Evolutionary conservation across 2,329 filamentous ascomycete genomes (phyloP).

Genomic region (Albophoma yamanashiensis): DNA sequence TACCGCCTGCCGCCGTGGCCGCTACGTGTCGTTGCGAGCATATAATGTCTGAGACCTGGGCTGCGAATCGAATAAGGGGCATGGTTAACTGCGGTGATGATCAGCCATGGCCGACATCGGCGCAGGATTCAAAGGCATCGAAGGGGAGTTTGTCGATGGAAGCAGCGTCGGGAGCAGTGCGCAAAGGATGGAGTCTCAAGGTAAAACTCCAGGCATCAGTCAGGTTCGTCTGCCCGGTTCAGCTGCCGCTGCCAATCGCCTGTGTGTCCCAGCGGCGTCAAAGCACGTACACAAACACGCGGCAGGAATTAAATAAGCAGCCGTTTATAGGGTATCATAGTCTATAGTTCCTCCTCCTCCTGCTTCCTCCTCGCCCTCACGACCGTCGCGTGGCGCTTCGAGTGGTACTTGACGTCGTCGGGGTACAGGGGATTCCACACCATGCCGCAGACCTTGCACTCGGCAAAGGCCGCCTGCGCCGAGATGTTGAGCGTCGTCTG

Average conservation of each 20-base stretch:
- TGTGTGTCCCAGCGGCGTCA: neutral
- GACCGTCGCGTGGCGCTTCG: conserved; percentile 25
- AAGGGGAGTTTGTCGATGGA: neutral
- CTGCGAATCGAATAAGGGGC: too few species aligned
- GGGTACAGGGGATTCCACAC: conserved; percentile 33
- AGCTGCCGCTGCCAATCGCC: neutral
- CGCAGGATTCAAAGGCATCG: too few species aligned
- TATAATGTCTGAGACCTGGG: neutral
- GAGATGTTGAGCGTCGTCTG: conserved; percentile 36
- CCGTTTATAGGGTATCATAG: conserved; percentile 2
- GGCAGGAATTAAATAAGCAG: neutral
- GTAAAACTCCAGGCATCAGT: neutral
- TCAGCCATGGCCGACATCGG: neutral
- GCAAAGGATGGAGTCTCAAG: too few species aligned
- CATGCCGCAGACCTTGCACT: conserved; percentile 30
- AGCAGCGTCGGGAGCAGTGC: neutral
- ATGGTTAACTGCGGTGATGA: neutral
- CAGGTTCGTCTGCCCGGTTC: too few species aligned
- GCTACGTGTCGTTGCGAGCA: neutral
- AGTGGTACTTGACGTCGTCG: conserved; percentile 31
- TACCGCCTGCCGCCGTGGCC: neutral
- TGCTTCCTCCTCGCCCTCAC: conserved; percentile 14
- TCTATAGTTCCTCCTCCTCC: conserved; percentile 9
- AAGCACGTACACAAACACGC: neutral
- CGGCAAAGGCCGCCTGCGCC: conserved; percentile 27